phyloP scores from a whole-genome alignment of 345 rosid genomes.

The Schrenkiella parvula region DNA sequence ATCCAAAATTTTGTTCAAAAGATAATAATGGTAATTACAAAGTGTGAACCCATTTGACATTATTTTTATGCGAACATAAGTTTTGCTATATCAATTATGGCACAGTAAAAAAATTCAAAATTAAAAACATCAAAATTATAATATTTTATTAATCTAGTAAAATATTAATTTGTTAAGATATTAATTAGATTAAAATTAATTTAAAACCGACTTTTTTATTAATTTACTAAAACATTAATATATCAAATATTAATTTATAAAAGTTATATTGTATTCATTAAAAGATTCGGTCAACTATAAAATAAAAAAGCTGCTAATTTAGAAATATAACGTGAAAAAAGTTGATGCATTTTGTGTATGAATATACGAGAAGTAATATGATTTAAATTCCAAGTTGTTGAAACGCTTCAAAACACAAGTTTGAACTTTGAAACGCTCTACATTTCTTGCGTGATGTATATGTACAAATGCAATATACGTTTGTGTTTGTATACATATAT shows the following conservation, averaged over 20 bases:
- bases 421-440: background rate
- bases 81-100: background rate
- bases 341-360: background rate
- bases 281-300: background rate
- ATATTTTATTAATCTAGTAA: too few species aligned
- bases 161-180: too few species aligned
- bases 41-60: background rate
- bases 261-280: too few species aligned
- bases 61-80: background rate
- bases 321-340: background rate
- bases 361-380: too few species aligned
- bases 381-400: background rate
- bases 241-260: too few species aligned
- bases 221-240: too few species aligned
- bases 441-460: background rate
- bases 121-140: too few species aligned
- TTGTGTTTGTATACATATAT: background rate
- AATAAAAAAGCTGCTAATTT: background rate
- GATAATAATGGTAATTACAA: background rate
- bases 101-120: too few species aligned
- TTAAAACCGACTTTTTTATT: too few species aligned
- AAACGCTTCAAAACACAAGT: background rate
- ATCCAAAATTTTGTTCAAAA: background rate
- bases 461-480: too few species aligned
- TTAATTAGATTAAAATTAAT: too few species aligned